Evolutionary conservation across 75 land plant genomes (phyloP).

Genomic region (Picea glauca): DNA sequence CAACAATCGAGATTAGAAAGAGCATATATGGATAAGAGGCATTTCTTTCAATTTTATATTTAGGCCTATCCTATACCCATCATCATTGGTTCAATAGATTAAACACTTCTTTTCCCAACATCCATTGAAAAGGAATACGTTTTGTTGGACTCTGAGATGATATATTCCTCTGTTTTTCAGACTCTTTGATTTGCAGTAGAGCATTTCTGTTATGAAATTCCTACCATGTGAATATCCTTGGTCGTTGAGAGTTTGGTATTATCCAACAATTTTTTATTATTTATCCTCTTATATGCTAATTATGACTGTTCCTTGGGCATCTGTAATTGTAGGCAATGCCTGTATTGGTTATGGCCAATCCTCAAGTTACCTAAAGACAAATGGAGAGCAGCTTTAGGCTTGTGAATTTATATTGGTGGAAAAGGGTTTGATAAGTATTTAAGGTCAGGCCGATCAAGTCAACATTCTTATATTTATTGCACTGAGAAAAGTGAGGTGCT

Average conservation of each 20-base stretch:
- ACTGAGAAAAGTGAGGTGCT: no score
- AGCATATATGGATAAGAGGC: constrained; percentile 51
- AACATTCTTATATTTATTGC: no score
- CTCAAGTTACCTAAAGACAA: no score
- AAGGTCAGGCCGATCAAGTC: no score
- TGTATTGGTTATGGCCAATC: background rate
- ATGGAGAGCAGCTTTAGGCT: no score
- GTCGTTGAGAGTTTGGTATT: background rate
- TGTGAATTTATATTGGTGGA: no score
- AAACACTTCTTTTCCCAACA: background rate
- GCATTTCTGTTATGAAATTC: no score
- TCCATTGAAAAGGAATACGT: background rate
- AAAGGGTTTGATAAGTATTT: no score
- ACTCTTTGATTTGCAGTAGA: background rate
- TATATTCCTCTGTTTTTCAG: background rate
- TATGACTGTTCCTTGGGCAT: background rate
- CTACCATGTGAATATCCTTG: no score
- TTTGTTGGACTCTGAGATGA: background rate
- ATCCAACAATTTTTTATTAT: background rate
- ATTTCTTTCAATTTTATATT: background rate
- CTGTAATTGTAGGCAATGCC: background rate
- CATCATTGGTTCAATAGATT: background rate
- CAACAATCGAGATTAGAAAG: constrained; percentile 42
- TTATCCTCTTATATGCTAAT: no score
- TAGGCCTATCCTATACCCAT: background rate